Conservation (phyloP, 1,139 yeast genomes). For the Lodderomyces parapsilosis region DNA sequence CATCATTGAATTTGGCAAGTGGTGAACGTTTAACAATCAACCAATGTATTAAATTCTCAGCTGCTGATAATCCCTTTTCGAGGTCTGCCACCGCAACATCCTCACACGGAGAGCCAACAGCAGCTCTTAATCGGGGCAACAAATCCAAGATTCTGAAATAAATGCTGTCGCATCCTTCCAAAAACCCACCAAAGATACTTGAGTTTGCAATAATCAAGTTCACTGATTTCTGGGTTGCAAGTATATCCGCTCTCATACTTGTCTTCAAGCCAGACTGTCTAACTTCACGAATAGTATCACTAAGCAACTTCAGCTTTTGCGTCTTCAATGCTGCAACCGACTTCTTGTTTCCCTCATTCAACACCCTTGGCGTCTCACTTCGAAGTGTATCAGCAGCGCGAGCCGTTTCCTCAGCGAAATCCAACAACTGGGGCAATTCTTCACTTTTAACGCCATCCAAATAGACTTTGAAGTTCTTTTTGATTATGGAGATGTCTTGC, state of each 20-base stretch:
- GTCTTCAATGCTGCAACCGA: conserved; percentile 68
- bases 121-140: conserved; percentile 72
- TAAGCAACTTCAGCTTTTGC: conserved; percentile 75
- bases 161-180: conserved; percentile 52
- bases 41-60: conserved; percentile 67
- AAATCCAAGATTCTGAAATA: conserved; percentile 75
- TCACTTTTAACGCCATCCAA: conserved; percentile 34
- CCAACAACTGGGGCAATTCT: conserved; percentile 41
- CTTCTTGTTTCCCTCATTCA: conserved; percentile 75
- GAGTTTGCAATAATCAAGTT: conserved; percentile 60
- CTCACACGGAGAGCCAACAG: conserved; percentile 58
- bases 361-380: conserved; percentile 71
- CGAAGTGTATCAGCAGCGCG: conserved; percentile 62
- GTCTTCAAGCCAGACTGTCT: conserved; percentile 73
- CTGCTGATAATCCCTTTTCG: conserved; percentile 74
- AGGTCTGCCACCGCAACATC: conserved; percentile 79
- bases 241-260: conserved; percentile 62
- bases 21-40: conserved; percentile 52
- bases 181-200: conserved; percentile 39
- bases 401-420: conserved; percentile 53
- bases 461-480: conserved; percentile 54
- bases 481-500: conserved; percentile 49
- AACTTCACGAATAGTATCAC: conserved; percentile 73
- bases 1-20: conserved; percentile 29
- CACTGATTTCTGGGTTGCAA: conserved; percentile 59